Conservation (phyloP, 768 basidiomycete genomes). For the Boletus sp. region DNA sequence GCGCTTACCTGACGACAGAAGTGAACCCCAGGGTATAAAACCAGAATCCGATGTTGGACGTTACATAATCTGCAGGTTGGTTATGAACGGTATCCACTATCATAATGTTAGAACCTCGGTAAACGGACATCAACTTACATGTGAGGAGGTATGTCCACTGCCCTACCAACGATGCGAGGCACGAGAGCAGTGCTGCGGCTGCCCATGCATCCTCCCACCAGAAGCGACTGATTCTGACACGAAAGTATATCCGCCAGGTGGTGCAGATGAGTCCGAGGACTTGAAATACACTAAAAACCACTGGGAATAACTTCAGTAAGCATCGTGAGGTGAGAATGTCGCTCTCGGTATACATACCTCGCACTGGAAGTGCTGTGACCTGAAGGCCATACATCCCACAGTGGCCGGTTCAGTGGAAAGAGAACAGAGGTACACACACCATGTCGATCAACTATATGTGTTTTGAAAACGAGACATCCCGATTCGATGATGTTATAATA, state of each 20-base stretch:
- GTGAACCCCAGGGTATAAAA: conserved; percentile 1
- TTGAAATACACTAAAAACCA: neutral
- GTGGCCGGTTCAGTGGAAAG: neutral
- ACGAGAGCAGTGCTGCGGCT: conserved; percentile 2
- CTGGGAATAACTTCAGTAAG: neutral
- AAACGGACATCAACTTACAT: neutral
- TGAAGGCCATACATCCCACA: neutral
- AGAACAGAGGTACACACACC: neutral
- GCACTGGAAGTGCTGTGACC: neutral
- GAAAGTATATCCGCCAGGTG: conserved; percentile 11
- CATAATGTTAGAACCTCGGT: neutral
- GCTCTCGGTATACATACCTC: neutral
- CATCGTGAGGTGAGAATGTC: neutral
- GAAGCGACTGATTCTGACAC: conserved; percentile 11
- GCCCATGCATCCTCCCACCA: conserved; percentile 23
- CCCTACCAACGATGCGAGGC: conserved; percentile 4
- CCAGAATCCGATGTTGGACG: conserved; percentile 2
- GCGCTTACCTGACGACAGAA: conserved; percentile 1
- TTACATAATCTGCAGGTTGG: neutral
- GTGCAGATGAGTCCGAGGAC: conserved; percentile 9
- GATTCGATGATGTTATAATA: neutral
- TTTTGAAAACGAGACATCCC: neutral
- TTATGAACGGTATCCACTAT: neutral
- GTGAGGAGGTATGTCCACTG: conserved; percentile 3
- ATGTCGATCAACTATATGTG: neutral